Conservation (phyloP, 352 stramenopile species). For the Globisporangium parvum region DNA sequence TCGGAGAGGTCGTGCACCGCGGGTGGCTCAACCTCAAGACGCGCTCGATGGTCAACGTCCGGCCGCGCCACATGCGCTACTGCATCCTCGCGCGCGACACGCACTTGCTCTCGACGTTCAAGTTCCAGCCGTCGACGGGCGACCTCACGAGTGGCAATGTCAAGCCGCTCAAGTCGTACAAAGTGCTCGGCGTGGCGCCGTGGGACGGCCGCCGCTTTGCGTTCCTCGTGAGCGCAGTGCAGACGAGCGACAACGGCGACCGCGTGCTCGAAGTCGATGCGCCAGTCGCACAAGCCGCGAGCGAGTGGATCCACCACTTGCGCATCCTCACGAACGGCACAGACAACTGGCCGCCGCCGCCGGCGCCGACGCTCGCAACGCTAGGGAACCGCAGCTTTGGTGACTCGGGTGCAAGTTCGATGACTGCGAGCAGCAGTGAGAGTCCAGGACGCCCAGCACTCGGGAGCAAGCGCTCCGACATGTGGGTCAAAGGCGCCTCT, state of each 20-base stretch:
- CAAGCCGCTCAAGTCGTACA: slow-evolving; percentile 62
- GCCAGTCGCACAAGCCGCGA: slow-evolving; percentile 43
- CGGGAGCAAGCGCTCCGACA: slow-evolving; percentile 55
- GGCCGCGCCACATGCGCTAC: slow-evolving; percentile 79
- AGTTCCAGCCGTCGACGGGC: slow-evolving; percentile 75
- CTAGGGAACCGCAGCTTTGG: slow-evolving; percentile 12
- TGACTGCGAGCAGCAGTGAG: slow-evolving; percentile 14
- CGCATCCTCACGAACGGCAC: slow-evolving; percentile 39
- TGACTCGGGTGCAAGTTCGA: slow-evolving; percentile 1
- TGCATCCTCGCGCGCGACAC: slow-evolving; percentile 68
- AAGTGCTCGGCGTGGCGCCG: slow-evolving; percentile 59
- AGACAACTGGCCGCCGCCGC: slow-evolving; percentile 23
- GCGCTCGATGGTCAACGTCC: slow-evolving; percentile 80
- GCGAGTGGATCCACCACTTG: slow-evolving; percentile 74
- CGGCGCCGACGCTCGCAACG: slow-evolving; percentile 17
- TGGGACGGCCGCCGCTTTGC: slow-evolving; percentile 69
- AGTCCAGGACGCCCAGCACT: slow-evolving; percentile 15
- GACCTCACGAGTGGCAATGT: slow-evolving; percentile 53
- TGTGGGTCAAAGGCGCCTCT: slow-evolving; percentile 79
- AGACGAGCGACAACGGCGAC: slow-evolving; percentile 61
- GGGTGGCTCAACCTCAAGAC: slow-evolving; percentile 87
- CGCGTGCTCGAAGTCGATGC: slow-evolving; percentile 77
- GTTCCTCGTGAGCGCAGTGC: slow-evolving; percentile 69
- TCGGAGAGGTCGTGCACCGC: slow-evolving; percentile 69
- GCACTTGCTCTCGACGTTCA: slow-evolving; percentile 71